Evolutionary conservation across 495 filamentous ascomycete genomes (phyloP), one percentile per base, ranked within the genome.

Genomic region (Penicillium arizonense): DNA sequence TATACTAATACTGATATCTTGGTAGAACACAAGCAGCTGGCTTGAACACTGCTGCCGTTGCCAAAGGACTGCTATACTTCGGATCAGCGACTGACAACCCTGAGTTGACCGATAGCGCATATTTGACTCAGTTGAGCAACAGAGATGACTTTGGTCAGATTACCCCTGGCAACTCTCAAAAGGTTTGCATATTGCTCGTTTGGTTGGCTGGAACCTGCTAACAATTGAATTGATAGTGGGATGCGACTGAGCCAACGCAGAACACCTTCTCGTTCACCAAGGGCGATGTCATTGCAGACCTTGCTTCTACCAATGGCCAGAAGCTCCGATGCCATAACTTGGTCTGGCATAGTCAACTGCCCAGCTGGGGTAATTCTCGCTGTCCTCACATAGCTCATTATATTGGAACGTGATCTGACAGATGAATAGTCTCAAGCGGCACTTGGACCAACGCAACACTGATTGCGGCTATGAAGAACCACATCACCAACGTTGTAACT

Each of bases 331-430:
- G 82, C 50, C 82, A 87, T 60, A 83, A 77, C 8, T 66, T 86
- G n/a, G 77, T 84, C 4, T 88, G 81, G 83, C 67, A 86, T 62
- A 73, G 65, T 35, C 82, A 88, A 55, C 64, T 87, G 6, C 81
- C 85, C 10, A 70, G 44, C 42, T 86, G 80, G 81, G 74, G 77
- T 76, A 68, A 13, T 68, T 44, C 26, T 16, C 3, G 2, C 5
- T 13, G 14, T 20, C 20, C 10, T 12, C 4, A 20, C 38, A 44
- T 3, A 14, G 32, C 26, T 1, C 9, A 1, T 21, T 42, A 5
- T 5, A 1, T 16, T 23, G 14, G 12, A 33, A 33, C n/a, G 5
- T 8, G 2, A 18, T 34, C 56, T 69, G 12, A 67, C 24, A 3
- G 13, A 1, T 14, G 4, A 5, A 52, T 60, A 77, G 79, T 82